These are phyloP conservation scores for Syncephalastrum monosporum DNA, from an alignment of 371 early-diverging fungal genomes.

Conservation along the genomic window DNA sequence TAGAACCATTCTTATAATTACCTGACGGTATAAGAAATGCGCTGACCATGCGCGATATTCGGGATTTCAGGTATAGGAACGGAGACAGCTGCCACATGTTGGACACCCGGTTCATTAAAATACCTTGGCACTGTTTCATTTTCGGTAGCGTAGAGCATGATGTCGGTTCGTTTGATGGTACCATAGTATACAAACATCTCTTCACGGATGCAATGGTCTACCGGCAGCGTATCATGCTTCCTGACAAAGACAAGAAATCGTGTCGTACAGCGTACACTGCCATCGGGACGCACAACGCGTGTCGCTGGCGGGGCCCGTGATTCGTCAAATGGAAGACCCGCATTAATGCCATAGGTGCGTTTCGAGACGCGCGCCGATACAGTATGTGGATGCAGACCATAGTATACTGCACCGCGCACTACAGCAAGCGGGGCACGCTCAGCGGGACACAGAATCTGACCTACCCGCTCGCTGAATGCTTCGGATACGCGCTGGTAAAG, in stretches of 20 bases:
- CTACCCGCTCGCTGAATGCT: slow-evolving; percentile 21
- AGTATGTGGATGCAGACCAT: slow-evolving; percentile 50
- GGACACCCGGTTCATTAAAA: slow-evolving; percentile 34
- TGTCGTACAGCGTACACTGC: slow-evolving; percentile 43
- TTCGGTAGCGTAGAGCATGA: slow-evolving; percentile 47
- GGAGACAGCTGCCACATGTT: slow-evolving; percentile 42
- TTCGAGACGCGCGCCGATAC: slow-evolving; percentile 56
- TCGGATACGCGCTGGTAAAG: slow-evolving; percentile 38
- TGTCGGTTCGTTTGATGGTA: slow-evolving; percentile 38
- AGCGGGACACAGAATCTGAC: slow-evolving; percentile 42
- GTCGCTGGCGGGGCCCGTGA: slow-evolving; percentile 26
- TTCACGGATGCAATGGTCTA: slow-evolving; percentile 45
- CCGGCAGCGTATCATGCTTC: slow-evolving; percentile 37
- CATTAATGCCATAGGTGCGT: slow-evolving; percentile 62
- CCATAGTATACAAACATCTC: slow-evolving; percentile 53
- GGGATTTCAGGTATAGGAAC: slow-evolving; percentile 44
- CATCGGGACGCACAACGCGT: slow-evolving; percentile 42
- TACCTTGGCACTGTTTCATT: slow-evolving; percentile 36
- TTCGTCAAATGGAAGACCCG: slow-evolving; percentile 55
- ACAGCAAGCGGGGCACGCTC: slow-evolving; percentile 45
- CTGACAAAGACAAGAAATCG: slow-evolving; percentile 43
- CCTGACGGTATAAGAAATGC: slow-evolving; percentile 43
- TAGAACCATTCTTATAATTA: slow-evolving; percentile 9
- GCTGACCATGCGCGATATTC: slow-evolving; percentile 28
- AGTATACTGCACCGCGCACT: slow-evolving; percentile 51